Evolutionary conservation across 1,284 basidiomycete genomes (phyloP).

Genomic region (Naganishia liquefaciens): DNA sequence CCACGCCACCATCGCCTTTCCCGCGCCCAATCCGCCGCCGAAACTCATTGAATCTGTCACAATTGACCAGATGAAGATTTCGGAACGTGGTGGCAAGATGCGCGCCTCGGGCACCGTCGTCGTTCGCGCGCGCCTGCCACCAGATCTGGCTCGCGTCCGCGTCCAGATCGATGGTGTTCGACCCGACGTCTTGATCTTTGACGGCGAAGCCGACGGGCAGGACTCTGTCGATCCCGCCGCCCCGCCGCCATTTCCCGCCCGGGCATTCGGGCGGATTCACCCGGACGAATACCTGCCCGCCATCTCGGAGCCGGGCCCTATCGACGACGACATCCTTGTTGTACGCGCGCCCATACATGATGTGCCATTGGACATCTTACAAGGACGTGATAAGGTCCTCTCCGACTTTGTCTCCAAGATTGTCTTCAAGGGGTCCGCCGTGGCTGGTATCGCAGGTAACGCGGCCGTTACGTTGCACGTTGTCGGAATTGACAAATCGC

Average conservation of each 20-base stretch:
- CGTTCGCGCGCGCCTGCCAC: constrained; percentile 46
- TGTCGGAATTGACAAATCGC: constrained; percentile 39
- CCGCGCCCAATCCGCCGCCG: constrained; percentile 46
- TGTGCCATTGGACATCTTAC: constrained; percentile 48
- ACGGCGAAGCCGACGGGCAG: constrained; percentile 41
- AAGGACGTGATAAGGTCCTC: constrained; percentile 46
- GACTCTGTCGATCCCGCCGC: constrained; percentile 29
- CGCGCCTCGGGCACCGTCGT: constrained; percentile 48
- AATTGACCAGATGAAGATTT: constrained; percentile 51
- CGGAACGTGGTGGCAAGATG: constrained; percentile 45
- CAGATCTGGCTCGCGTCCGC: constrained; percentile 40
- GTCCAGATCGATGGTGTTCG: constrained; percentile 45
- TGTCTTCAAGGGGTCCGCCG: constrained; percentile 51
- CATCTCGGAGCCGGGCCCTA: constrained; percentile 2
- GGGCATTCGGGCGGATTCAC: constrained; percentile 42
- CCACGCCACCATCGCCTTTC: constrained; percentile 45
- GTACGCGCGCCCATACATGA: constrained; percentile 48
- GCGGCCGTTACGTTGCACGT: constrained; percentile 44
- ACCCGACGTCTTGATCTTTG: constrained; percentile 51
- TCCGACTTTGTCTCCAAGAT: constrained; percentile 52
- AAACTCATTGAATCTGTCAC: constrained; percentile 49
- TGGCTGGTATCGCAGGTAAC: constrained; percentile 49
- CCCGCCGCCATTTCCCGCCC: constrained; percentile 33
- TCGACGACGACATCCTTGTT: constrained; percentile 36
- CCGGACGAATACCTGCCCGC: constrained; percentile 37